Evolutionary conservation across 768 basidiomycete species (phyloP).

Genomic region (Kwoniella dendrophila): DNA sequence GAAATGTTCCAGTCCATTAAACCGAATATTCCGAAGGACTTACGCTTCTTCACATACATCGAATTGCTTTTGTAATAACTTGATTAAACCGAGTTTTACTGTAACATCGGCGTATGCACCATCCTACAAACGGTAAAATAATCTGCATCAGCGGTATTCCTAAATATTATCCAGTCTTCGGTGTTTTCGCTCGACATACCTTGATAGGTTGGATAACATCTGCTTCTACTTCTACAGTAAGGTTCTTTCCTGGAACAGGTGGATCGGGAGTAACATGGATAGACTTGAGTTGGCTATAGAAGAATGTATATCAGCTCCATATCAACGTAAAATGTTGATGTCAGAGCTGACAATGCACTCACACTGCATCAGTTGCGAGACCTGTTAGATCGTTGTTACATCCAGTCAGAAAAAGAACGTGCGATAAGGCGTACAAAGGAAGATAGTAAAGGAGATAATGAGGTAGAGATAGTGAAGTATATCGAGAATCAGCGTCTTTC

Average conservation of each 20-base stretch:
- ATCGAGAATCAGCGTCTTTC: neutral
- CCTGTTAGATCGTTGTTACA: constrained; percentile 26
- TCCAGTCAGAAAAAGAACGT: too few relatives aligned
- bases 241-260: constrained; percentile 78
- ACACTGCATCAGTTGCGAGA: constrained; percentile 47
- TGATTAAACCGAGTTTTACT: constrained; percentile 92
- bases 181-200: too few relatives aligned
- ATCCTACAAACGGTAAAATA: constrained; percentile 65
- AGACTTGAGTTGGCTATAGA: constrained; percentile 64
- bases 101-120: constrained; percentile 86
- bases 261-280: constrained; percentile 81
- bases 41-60: constrained; percentile 94
- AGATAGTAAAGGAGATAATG: constrained; percentile 6
- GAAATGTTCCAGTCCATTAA: too few relatives aligned
- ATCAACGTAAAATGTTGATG: constrained; percentile 60
- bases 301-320: neutral
- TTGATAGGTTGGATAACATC: constrained; percentile 65
- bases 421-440: neutral
- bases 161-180: too few relatives aligned
- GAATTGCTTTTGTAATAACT: constrained; percentile 78
- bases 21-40: too few relatives aligned
- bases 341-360: constrained; percentile 8
- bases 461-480: neutral
- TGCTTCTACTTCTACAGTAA: constrained; percentile 82
- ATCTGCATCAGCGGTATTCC: neutral